Evolutionary conservation across 352 stramenopile species (phyloP).

Genomic region (Globisporangium camurandrum): DNA sequence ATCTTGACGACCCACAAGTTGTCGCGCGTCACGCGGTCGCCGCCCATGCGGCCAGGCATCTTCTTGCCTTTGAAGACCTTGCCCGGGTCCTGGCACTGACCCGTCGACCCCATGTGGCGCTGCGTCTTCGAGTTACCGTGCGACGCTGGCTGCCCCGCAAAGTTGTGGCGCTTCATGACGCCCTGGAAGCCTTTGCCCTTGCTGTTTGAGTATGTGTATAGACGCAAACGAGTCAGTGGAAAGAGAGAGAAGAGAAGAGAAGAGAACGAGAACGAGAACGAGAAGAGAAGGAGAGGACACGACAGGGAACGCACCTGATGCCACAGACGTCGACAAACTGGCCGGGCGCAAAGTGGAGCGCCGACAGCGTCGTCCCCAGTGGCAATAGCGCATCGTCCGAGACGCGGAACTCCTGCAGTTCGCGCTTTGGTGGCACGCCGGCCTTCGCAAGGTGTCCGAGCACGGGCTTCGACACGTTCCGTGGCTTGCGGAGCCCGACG

Average conservation of each 20-base stretch:
- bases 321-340: slow-evolving; percentile 97
- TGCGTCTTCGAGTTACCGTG: slow-evolving; percentile 98
- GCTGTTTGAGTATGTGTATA: slow-evolving; percentile 10
- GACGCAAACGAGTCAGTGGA: background rate
- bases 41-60: slow-evolving; percentile 98
- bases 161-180: slow-evolving; percentile 98
- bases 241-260: no score
- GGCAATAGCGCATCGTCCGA: slow-evolving; percentile 85
- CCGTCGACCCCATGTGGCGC: slow-evolving; percentile 93
- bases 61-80: slow-evolving; percentile 99
- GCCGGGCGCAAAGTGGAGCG: slow-evolving; percentile 96
- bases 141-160: slow-evolving; percentile 93
- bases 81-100: slow-evolving; percentile 97
- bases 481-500: slow-evolving; percentile 92
- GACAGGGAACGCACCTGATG: slow-evolving; percentile 42
- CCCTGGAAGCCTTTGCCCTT: slow-evolving; percentile 90
- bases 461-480: slow-evolving; percentile 93
- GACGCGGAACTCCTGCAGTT: slow-evolving; percentile 94
- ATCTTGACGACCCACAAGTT: slow-evolving; percentile 93
- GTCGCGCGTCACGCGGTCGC: slow-evolving; percentile 91
- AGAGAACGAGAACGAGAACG: background rate
- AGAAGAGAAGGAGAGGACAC: background rate
- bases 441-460: slow-evolving; percentile 90
- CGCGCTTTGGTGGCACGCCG: slow-evolving; percentile 88
- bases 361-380: slow-evolving; percentile 90